Base-by-base conservation (phyloP, 2,329 filamentous ascomycete species). In the Cordyceps militaris region DNA sequence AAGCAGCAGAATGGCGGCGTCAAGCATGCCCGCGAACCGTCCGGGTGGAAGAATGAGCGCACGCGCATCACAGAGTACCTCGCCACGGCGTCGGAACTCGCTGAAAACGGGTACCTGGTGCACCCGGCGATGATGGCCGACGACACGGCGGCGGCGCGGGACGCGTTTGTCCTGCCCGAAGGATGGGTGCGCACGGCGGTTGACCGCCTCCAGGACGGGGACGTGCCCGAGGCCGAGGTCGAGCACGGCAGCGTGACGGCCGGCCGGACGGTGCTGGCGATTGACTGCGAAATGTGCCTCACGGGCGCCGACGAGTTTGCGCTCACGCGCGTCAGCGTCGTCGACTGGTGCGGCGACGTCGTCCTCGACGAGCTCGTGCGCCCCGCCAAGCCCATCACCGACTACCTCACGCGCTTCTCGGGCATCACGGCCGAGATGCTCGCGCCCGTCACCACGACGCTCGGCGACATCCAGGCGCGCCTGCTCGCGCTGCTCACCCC, bases 241-340 rank as follows among this genome's bases (percentile, higher is more conserved):
- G 79, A 96, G 70, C 76, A 86, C 64, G 93, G 91, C 57, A 93
- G 91, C 70, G 76, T 96, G 59, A 95, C 91, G 0, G 89, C 84
- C 30, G 94, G 92, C 36, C 84, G 91, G 61, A 81, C 87, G 38
- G 76, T 97, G 11, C 76, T 95, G 50, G 87, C 91, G 1, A 78
- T 99, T 56, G 94, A 99, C 70, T 99, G 94, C 73, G 94, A 99
- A 73, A 99, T 99, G 94, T 96, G 92, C 70, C 86, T 91, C 74
- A 95, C 91, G 2, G 88, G 86, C 60, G 84, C 87, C 60, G 85
- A 85, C 49, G 83, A 89, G 63, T 90, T 88, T 62, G 90, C 92
- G 36, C 83, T 99, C 44, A 95, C 94, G 1, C 85, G 94, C 58
- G 87, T 97, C 69, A 97, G 91, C 69, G 72, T 97, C 40, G 77